Evolutionary conservation across 352 stramenopile genomes (phyloP), one percentile per base, ranked within the genome.

Genomic region (Phytopythium cucurbitacearum): DNA sequence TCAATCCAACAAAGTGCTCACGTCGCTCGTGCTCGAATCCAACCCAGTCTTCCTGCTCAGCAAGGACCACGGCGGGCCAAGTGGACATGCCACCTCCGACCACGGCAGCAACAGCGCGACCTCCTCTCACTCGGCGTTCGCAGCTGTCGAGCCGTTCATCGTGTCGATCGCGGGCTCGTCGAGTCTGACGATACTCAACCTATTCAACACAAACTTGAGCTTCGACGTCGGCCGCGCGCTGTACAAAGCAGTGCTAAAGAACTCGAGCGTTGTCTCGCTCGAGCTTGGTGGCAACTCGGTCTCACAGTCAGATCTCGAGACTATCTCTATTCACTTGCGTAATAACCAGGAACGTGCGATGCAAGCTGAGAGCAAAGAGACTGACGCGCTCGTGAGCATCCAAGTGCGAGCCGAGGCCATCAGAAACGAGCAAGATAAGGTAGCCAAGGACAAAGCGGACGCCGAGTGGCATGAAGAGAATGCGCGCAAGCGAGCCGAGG

Each of bases 201-300:
- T 90, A 28, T 90, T 85, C 59, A 76, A 66, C 48, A 88, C 72
- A 7, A 66, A 78, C 2, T 83, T 88, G 45, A 67, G 58, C 13
- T 56, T 70, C 42, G 80, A 90, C 35, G 63, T 71, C 2, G 76
- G 75, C 0, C 72, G 63, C 8, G 67, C 65, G 5, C 56, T 88
- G 1, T 53, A 63, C 2, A 67, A 82, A 15, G 61, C 75, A 12
- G 48, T 90, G 4, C 48, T 64, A 2, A 83, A 71, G 53, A 90
- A 87, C 55, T 45, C 42, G 34, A 73, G 56, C 7, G 57, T 90
- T 8, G 57, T 85, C 12, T 69, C 74, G 0, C 48, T 89, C 5
- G 80, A 90, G 33, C 39, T 87, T 10, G 64, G 65, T 5, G 61
- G 67, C 28, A 85, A 88, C 53, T 54, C 56, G 6, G 41, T 90